Evolutionary conservation across 2,329 filamentous ascomycete species (phyloP).

Genomic region (Fusarium anthophilum): DNA sequence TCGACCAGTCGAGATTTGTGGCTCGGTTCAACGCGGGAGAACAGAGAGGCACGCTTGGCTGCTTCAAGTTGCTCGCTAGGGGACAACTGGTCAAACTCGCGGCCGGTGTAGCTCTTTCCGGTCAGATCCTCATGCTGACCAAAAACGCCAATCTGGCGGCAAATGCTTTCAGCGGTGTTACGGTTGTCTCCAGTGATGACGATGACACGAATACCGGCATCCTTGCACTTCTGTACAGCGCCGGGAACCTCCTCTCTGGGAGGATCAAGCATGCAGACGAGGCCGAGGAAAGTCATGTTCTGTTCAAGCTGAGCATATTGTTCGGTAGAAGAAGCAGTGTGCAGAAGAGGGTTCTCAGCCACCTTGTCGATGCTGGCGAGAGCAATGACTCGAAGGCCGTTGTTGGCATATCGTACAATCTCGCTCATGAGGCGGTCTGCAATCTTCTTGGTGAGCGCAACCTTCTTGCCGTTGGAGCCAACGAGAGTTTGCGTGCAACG

Average conservation of each 20-base stretch:
- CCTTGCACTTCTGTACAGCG: conserved; percentile 88
- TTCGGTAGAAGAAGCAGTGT: conserved; percentile 80
- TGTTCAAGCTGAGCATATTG: conserved; percentile 92
- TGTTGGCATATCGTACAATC: conserved; percentile 89
- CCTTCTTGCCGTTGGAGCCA: conserved; percentile 80
- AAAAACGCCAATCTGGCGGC: conserved; percentile 96
- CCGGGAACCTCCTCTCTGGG: conserved; percentile 89
- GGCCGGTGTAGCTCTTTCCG: conserved; percentile 94
- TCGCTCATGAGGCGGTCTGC: conserved; percentile 77
- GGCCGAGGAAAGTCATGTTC: conserved; percentile 90
- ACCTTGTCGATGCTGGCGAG: conserved; percentile 86
- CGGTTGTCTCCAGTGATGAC: conserved; percentile 99
- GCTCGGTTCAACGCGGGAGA: conserved; percentile 93
- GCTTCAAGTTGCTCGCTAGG: conserved; percentile 83
- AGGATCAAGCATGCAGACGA: conserved; percentile 96
- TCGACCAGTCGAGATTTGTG: conserved; percentile 99
- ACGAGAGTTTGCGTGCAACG: conserved; percentile 86
- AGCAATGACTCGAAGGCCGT: conserved; percentile 92
- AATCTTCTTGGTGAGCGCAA: conserved; percentile 75
- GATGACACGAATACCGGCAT: conserved; percentile 94
- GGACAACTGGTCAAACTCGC: conserved; percentile 89
- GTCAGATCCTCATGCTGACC: conserved; percentile 80
- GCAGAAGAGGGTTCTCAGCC: conserved; percentile 72
- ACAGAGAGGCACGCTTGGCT: conserved; percentile 86
- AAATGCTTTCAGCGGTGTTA: conserved; percentile 97